These are phyloP conservation scores for Magnusiomyces starmeri DNA, from an alignment of 1,139 yeast genomes.

Conservation along the genomic window DNA sequence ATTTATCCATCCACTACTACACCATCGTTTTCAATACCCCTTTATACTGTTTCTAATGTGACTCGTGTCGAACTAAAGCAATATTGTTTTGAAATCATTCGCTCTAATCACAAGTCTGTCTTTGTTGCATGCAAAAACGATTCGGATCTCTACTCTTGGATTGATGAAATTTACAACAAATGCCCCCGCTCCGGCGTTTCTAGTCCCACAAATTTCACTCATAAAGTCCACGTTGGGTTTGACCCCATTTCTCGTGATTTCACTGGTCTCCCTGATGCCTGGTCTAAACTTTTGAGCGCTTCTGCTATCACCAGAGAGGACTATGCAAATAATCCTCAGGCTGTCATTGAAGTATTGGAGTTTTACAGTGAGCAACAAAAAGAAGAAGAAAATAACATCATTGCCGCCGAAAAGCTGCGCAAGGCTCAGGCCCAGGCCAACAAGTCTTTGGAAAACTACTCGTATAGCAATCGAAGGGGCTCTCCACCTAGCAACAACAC, in stretches of 20 bases:
- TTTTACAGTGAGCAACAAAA: constrained; percentile 45
- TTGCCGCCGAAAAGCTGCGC: neutral
- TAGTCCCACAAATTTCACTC: constrained; percentile 41
- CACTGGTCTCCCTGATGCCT: constrained; percentile 41
- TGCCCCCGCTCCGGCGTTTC: constrained; percentile 75
- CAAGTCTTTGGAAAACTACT: neutral
- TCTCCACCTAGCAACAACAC: neutral
- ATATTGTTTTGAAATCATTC: constrained; percentile 71
- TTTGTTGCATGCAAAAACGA: constrained; percentile 71
- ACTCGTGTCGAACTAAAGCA: constrained; percentile 61
- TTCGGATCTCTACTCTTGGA: constrained; percentile 81
- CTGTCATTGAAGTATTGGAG: constrained; percentile 79
- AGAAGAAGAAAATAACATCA: constrained; percentile 11
- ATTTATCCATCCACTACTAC: constrained; percentile 20
- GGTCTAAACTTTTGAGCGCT: constrained; percentile 38
- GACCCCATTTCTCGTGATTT: constrained; percentile 41
- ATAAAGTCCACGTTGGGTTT: constrained; percentile 42
- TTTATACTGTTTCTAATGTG: constrained; percentile 50
- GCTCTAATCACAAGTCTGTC: constrained; percentile 53
- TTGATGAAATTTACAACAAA: constrained; percentile 80
- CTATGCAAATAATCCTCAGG: constrained; percentile 41
- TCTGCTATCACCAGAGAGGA: constrained; percentile 43
- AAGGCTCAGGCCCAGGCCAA: neutral
- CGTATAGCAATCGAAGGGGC: neutral
- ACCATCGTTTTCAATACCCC: constrained; percentile 45